phyloP scores from a whole-genome alignment of 108 stramenopile genomes.

The Aurantiochytrium sp. region DNA sequence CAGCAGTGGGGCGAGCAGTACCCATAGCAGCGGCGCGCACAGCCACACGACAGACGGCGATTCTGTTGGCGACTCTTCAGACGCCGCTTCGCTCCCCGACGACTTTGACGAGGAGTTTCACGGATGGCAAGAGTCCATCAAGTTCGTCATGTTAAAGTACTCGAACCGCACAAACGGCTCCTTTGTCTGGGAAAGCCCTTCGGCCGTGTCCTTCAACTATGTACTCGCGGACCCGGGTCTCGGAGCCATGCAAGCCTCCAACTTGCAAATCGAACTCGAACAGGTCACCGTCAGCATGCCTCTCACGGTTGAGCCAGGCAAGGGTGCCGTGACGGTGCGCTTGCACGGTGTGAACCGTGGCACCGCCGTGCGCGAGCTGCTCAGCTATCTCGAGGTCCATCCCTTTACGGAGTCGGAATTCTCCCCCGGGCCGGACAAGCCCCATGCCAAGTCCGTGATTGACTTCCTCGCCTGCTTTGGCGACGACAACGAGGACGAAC shows the following conservation, averaged over 20 bases:
- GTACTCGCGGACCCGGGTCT: constrained; percentile 62
- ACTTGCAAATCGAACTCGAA: constrained; percentile 91
- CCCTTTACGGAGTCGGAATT: background rate
- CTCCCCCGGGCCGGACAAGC: background rate
- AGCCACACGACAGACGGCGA: background rate
- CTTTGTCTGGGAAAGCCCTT: constrained; percentile 55
- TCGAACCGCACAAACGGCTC: constrained; percentile 55
- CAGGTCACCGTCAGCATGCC: constrained; percentile 72
- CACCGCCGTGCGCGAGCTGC: constrained; percentile 29
- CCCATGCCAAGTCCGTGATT: background rate
- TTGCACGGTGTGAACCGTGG: constrained; percentile 60
- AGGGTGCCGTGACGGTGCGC: constrained; percentile 57
- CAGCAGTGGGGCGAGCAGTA: background rate
- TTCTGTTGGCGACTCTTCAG: background rate
- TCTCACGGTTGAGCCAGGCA: constrained; percentile 74
- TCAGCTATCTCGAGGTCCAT: constrained; percentile 17
- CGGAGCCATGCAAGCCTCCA: constrained; percentile 65
- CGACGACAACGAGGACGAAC: constrained; percentile 55
- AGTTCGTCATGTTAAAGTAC: constrained; percentile 52
- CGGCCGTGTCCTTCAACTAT: constrained; percentile 56
- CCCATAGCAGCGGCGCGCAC: background rate
- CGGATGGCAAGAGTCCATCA: constrained; percentile 36
- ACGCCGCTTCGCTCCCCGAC: constrained; percentile 9
- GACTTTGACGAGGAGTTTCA: background rate
- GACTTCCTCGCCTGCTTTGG: constrained; percentile 32